phyloP scores from a whole-genome alignment of 768 basidiomycete genomes.

The Mycena pura region DNA sequence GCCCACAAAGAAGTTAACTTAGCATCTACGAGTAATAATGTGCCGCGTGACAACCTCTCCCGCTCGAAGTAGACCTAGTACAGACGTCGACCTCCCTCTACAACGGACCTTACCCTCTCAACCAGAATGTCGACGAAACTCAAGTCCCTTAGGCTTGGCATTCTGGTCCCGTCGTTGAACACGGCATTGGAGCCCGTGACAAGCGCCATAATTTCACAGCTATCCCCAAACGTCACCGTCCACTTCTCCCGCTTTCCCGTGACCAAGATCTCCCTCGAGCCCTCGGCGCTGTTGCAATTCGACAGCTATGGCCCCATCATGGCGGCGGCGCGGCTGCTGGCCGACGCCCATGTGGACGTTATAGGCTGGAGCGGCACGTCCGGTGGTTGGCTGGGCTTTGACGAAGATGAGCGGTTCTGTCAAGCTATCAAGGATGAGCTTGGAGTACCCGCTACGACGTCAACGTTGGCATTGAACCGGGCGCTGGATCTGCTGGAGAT shows the following conservation, averaged over 20 bases:
- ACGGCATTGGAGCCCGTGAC: slow-evolving; percentile 12
- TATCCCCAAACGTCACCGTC: slow-evolving; percentile 16
- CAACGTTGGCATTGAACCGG: slow-evolving; percentile 12
- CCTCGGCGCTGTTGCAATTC: slow-evolving; percentile 12
- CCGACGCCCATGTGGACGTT: slow-evolving; percentile 11
- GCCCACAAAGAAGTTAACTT: too few relatives aligned
- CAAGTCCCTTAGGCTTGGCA: slow-evolving; percentile 9
- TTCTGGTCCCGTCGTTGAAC: slow-evolving; percentile 11
- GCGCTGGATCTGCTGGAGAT: slow-evolving; percentile 15
- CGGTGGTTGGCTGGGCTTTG: slow-evolving; percentile 12
- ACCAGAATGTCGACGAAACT: slow-evolving; percentile 8
- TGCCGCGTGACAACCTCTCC: too few relatives aligned
- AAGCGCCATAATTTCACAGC: slow-evolving; percentile 12
- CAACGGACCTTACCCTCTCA: too few relatives aligned
- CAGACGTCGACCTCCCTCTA: too few relatives aligned
- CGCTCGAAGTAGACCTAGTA: slow-evolving; percentile 7
- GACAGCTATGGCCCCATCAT: slow-evolving; percentile 9
- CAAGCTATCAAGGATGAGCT: slow-evolving; percentile 9
- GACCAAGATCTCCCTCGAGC: slow-evolving; percentile 15
- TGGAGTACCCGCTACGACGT: slow-evolving; percentile 12
- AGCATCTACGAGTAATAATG: too few relatives aligned
- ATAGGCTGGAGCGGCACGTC: slow-evolving; percentile 16
- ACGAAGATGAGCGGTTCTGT: slow-evolving; percentile 13
- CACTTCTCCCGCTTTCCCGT: slow-evolving; percentile 15
- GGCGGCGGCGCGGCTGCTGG: slow-evolving; percentile 15